Base-by-base conservation (phyloP, 768 basidiomycete species). In the Udeniomyces megalosporus region DNA sequence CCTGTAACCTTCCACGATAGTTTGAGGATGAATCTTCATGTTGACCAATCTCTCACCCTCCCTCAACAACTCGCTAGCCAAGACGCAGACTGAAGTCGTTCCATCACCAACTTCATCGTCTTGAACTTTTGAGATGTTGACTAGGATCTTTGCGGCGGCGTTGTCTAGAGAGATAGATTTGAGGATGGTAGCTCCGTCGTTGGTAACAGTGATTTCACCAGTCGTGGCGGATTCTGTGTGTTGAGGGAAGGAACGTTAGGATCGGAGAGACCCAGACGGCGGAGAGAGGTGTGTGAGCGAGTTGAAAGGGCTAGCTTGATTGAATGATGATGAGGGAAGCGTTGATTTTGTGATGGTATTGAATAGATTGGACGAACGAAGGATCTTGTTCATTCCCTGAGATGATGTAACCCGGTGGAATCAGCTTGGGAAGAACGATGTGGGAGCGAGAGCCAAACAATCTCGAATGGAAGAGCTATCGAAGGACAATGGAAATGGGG, bases 121-220 rank as follows among this genome's bases (percentile, higher is more conserved):
- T 76, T 97, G 95, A n/a, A 97, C 93, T 72, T 99, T 99, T 0
- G 91, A 93, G 74, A 99, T 97, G 75, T 99, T 97, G 69, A 99
- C 95, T 59, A 99, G 80, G 73, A 99, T 96, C 79, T 99, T 99
- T 45, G 95, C 95, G 2, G 93, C 93, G 4, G 95, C 88, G 72
- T 99, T 97, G 75, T 99, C 95, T 66, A 99, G 83, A 69, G 90
- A 86, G 70, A 99, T 97, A 52, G 88, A 84, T 74, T 96, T 97
- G 62, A 99, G 81, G 70, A 97, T 99, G 51, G 95, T 97, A 3
- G 95, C 95, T 4, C 95, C 95, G 73, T 99, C 95, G 75, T 99
- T 99, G 12, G 95, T 99, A 53, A 99, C 93, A 67, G 84, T 95
- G 70, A 99, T 87, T 31, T 91, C 87, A 5, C 90, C 89, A 0